These are phyloP conservation scores for Dictyostelium purpureum DNA, from an alignment of 78 protist species.

Conservation along the genomic window DNA sequence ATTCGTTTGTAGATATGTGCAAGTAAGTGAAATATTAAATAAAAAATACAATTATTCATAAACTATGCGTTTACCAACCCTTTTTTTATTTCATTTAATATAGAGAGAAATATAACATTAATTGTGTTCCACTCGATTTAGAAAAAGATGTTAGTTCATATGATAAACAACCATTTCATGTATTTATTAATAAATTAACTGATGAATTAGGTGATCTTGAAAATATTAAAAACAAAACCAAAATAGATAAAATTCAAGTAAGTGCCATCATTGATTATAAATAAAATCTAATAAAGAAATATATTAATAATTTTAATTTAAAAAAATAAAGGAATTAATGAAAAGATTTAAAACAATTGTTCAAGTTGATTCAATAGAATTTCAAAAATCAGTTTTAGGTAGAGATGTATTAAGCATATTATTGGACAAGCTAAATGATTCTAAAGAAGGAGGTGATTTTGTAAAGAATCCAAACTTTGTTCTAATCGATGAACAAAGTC, in stretches of 20 bases:
- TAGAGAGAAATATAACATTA: constrained; percentile 50
- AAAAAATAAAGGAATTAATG: background rate
- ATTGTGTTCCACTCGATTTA: constrained; percentile 46
- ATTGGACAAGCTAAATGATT: constrained; percentile 28
- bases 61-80: background rate
- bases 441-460: background rate
- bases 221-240: background rate
- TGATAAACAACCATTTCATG: constrained; percentile 39
- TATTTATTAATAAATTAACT: constrained; percentile 51
- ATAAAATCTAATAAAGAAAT: background rate
- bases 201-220: constrained; percentile 46
- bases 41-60: background rate
- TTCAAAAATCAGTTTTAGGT: constrained; percentile 54
- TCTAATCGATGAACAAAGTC: background rate
- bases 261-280: background rate
- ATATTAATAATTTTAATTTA: background rate
- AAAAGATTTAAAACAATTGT: constrained; percentile 19
- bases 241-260: constrained; percentile 20
- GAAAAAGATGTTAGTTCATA: background rate
- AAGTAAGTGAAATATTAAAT: background rate
- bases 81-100: background rate
- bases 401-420: constrained; percentile 15
- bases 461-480: constrained; percentile 32
- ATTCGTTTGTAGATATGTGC: constrained; percentile 32
- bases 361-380: constrained; percentile 55